Conservation (phyloP, 139 green algal species). For the Picochlorum sp. region DNA sequence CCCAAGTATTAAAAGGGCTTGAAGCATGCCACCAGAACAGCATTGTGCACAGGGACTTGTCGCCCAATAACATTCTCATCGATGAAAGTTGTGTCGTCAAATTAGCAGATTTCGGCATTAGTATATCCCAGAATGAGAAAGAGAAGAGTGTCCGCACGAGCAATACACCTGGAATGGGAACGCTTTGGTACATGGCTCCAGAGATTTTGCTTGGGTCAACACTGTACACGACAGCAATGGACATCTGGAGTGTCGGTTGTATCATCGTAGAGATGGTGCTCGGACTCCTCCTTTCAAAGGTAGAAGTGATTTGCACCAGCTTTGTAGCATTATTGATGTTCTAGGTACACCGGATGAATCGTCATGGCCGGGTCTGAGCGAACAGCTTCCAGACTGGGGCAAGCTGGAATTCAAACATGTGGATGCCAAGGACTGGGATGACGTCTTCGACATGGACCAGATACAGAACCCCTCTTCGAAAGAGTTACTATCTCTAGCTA, state of each 20-base stretch:
- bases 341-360: constrained; percentile 46
- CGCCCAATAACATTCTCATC: constrained; percentile 87
- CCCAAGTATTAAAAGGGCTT: constrained; percentile 18
- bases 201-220: constrained; percentile 83
- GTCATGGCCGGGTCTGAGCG: constrained; percentile 40
- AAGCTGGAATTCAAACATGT: constrained; percentile 38
- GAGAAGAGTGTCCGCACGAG: background rate
- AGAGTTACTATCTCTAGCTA: background rate
- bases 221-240: constrained; percentile 69
- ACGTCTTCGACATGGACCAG: constrained; percentile 20
- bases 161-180: constrained; percentile 90
- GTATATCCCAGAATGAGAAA: constrained; percentile 35
- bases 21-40: constrained; percentile 14
- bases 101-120: constrained; percentile 95
- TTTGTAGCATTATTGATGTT: constrained; percentile 67
- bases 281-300: constrained; percentile 81
- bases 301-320: constrained; percentile 82
- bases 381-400: constrained; percentile 55
- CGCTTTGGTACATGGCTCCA: constrained; percentile 85
- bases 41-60: constrained; percentile 75
- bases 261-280: constrained; percentile 82
- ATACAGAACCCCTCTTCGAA: background rate
- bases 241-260: constrained; percentile 84
- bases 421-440: background rate
- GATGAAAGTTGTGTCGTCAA: constrained; percentile 57